A percentile compares a stretch with the other conserved stretches of the same genome.
These are phyloP conservation scores for Penstemon newberryi DNA, from an alignment of 257 asterid genomes.

Conservation along the genomic window DNA sequence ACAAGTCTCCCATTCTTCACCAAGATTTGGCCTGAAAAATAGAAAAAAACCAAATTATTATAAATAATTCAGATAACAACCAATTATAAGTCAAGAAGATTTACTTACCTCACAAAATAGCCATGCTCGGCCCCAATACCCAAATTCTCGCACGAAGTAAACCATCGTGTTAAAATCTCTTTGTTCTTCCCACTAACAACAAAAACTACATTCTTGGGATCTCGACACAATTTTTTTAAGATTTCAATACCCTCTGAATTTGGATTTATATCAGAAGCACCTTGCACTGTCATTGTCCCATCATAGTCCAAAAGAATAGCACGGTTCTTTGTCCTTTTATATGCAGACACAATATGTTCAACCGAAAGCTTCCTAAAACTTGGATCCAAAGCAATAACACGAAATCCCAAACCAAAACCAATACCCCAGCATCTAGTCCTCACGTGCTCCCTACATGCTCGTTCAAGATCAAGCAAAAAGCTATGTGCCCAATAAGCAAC, in stretches of 20 bases:
- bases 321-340: constrained; percentile 47
- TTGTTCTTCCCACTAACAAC: constrained; percentile 83
- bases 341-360: constrained; percentile 63
- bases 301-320: constrained; percentile 81
- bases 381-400: constrained; percentile 77
- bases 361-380: constrained; percentile 69
- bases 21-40: constrained; percentile 28
- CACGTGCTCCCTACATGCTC: constrained; percentile 71
- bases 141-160: constrained; percentile 59
- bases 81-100: not conserved
- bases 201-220: constrained; percentile 70
- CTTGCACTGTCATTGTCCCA: constrained; percentile 80
- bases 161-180: constrained; percentile 72
- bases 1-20: too few relatives aligned
- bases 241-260: constrained; percentile 53
- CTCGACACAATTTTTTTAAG: constrained; percentile 62
- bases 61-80: not conserved
- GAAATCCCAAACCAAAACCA: constrained; percentile 64
- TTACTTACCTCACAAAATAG: constrained; percentile 59
- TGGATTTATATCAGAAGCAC: constrained; percentile 68
- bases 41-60: not conserved
- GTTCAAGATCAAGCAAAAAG: constrained; percentile 65
- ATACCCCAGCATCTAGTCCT: constrained; percentile 86
- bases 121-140: constrained; percentile 93
- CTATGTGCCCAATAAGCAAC: constrained; percentile 85